phyloP scores from a whole-genome alignment of 805 yeast genomes.

The Cyberlindnera mississippiensis region DNA sequence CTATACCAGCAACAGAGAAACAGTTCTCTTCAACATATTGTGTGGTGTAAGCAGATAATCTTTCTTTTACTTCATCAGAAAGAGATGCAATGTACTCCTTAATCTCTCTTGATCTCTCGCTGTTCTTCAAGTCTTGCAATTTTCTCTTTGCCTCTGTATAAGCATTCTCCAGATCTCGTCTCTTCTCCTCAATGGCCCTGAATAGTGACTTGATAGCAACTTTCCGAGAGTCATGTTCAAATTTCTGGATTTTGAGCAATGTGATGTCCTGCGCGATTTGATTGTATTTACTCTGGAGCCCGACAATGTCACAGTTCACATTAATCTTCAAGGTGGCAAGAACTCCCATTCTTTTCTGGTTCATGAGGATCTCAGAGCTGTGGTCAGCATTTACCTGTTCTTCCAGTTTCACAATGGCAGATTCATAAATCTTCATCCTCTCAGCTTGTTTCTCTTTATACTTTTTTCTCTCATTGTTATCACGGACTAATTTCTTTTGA shows the following conservation, averaged over 20 bases:
- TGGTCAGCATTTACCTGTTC: conserved; percentile 40
- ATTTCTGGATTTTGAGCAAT: conserved; percentile 25
- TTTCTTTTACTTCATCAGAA: conserved; percentile 36
- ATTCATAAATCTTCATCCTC: conserved; percentile 28
- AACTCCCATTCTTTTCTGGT: conserved; percentile 29
- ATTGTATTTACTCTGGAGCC: conserved; percentile 26
- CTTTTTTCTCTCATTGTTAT: conserved; percentile 9
- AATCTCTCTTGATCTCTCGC: conserved; percentile 27
- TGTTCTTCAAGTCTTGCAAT: conserved; percentile 21
- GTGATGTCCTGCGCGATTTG: conserved; percentile 25
- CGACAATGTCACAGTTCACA: conserved; percentile 22
- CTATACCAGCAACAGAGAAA: conserved; percentile 37
- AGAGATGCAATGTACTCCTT: conserved; percentile 31
- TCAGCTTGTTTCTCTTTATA: conserved; percentile 23
- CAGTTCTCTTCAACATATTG: conserved; percentile 32
- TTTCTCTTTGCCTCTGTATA: conserved; percentile 30
- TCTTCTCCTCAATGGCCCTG: conserved; percentile 28
- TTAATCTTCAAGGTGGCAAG: conserved; percentile 24
- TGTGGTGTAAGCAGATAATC: conserved; percentile 38
- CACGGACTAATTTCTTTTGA: conserved; percentile 7
- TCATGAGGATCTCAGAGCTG: conserved; percentile 32
- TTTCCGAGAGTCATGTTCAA: conserved; percentile 40
- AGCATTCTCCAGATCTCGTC: conserved; percentile 25
- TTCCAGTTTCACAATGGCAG: conserved; percentile 32
- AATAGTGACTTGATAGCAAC: conserved; percentile 30